These are phyloP conservation scores for Elaeagnus macrophylla DNA, from an alignment of 306 rosid genomes.

Conservation along the genomic window DNA sequence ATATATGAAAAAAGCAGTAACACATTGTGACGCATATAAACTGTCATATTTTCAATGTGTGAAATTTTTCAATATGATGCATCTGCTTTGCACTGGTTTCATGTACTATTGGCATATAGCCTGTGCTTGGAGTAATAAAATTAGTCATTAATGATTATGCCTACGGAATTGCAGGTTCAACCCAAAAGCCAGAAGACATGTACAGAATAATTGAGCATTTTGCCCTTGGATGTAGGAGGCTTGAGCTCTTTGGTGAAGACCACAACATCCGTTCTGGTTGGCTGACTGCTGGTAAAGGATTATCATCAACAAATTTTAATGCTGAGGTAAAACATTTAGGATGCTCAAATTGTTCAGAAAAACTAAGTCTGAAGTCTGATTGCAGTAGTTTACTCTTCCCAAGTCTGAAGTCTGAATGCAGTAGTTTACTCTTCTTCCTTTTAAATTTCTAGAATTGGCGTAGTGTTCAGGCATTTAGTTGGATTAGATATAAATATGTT, in stretches of 20 bases:
- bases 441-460: no score
- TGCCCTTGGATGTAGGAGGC: slow-evolving; percentile 97
- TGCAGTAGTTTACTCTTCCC: background rate
- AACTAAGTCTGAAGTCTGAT: background rate
- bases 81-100: slow-evolving; percentile 3
- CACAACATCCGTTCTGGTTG: slow-evolving; percentile 95
- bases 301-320: slow-evolving; percentile 77
- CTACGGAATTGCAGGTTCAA: slow-evolving; percentile 60
- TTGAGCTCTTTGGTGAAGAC: slow-evolving; percentile 95
- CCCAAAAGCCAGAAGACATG: slow-evolving; percentile 98
- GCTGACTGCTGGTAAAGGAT: slow-evolving; percentile 78
- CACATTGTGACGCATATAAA: background rate
- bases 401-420: background rate
- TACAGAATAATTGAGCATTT: slow-evolving; percentile 96
- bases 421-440: background rate
- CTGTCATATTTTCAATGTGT: background rate
- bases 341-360: background rate
- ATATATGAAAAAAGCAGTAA: background rate
- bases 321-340: slow-evolving; percentile 49
- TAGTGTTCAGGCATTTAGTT: no score
- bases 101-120: no score
- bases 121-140: slow-evolving; percentile 16
- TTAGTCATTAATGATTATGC: slow-evolving; percentile 1
- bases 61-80: background rate
- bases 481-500: no score